Evolutionary conservation across 345 rosid species (phyloP), one percentile per base, ranked within the genome.

Genomic region (Lepidium didymum): DNA sequence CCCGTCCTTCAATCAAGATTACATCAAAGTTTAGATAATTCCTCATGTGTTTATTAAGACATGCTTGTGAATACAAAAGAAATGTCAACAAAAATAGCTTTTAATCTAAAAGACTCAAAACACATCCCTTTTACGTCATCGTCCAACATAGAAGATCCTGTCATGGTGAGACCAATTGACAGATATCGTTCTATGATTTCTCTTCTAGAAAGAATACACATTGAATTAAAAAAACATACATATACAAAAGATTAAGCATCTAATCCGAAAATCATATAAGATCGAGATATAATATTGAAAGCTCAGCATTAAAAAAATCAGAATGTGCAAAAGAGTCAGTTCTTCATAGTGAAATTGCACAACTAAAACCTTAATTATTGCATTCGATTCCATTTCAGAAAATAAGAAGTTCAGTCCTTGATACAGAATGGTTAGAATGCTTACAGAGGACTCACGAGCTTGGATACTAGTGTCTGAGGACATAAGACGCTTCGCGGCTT

Each of bases 1-100:
- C 44, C 75, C 92, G 62, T 87, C 95, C 99, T 94, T 77, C 57
- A 81, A 79, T 79, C 54, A 78, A 81, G 40, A 45, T 59, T 43
- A 79, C 42, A 79, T 47, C 31, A 68, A 76, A 69, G 57, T 63
- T 85, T 78, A 87, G 81, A 76, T 69, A 75, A 2, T 10, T 64
- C 2, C 61, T 36, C 62, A 35, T 56, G 9, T 10, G 7, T 55
- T 6, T 21, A n/a, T n/a, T n/a, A 40, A 65, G 18, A 69, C 52
- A 67, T 69, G 50, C 45, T 41, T 66, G 74, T 63, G 37, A 62
- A 41, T 19, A 51, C 52, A 64, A 57, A 38, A 56, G 64, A 38
- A 56, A 67, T 35, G 64, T 70, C 61, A 42, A 68, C 56, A 43
- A 64, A 27, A 68, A 7, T 3, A 42, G 35, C 23, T 38, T 58